Base-by-base conservation (phyloP, 345 rosid species). In the Arabis alpina region DNA sequence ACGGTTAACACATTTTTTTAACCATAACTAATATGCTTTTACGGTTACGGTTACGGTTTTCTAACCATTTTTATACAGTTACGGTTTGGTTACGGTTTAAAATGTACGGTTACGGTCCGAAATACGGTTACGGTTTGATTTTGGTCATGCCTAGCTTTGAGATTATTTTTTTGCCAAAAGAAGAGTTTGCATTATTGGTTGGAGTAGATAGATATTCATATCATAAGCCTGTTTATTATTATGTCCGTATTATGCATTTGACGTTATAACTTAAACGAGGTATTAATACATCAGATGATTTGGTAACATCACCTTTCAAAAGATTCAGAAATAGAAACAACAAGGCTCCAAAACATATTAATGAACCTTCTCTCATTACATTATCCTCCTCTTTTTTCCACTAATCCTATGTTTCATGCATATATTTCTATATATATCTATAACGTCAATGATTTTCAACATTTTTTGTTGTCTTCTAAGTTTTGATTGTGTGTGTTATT, bases 301-400 rank as follows among this genome's bases (percentile, higher is more conserved):
- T 32, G 55, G 62, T 54, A 54, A 54, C 62, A 66, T 54, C 34
- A 30, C 43, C 10, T 44, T 68, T 68, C 54, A 27, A 24, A n/a
- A 23, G 23, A 50, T 50, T 37, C 32, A 12, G 19, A 63, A 47
- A 32, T 13, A 23, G 23, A 30, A 55, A 67, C 45, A 54, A 55
- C 34, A 55, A 55, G 12, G 15, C 27, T 68, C 47, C 72, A 45
- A 67, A 54, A 15, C 2, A 53, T 52, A 53, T 27, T 66, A 53
- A 53, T 66, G 25, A 27, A 51, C 15, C 8, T 10, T 16, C 2
- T 14, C 24, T 58, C 9, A 6, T 23, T 28, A 19, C 40, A 39
- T 58, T 40, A 37, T 37, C 15, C 23, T 10, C 6, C 23, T 1
- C 0, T 37, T n/a, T 40, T 44, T 8, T 6, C 45, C 36, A n/a